Evolutionary conservation across 2,329 filamentous ascomycete genomes (phyloP).

Genomic region (Pestalotiopsis sp.): DNA sequence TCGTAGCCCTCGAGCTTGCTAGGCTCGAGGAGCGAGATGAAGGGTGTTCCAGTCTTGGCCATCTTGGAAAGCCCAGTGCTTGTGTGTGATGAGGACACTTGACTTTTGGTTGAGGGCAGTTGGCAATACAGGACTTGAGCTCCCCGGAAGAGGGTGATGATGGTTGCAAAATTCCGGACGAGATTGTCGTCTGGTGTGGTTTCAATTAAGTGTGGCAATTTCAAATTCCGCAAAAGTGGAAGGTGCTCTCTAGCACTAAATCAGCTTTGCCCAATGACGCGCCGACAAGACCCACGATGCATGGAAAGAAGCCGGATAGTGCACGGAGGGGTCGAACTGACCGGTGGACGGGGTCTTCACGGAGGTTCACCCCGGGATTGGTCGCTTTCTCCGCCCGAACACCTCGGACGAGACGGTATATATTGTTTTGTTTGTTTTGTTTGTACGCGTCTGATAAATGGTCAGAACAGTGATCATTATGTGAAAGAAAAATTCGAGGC

Average conservation of each 20-base stretch:
- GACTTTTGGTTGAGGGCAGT: neutral
- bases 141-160: neutral
- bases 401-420: neutral
- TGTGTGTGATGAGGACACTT: neutral
- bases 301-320: neutral
- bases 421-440: neutral
- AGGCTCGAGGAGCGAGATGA: conserved; percentile 50
- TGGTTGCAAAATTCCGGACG: neutral
- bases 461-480: neutral
- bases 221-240: neutral
- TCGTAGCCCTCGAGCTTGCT: conserved; percentile 51
- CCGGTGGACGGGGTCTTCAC: neutral
- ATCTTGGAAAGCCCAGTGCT: neutral
- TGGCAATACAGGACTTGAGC: neutral
- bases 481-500: neutral
- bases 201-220: neutral
- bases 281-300: neutral
- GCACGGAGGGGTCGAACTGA: neutral
- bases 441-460: neutral
- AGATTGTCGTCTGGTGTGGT: neutral
- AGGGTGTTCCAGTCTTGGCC: conserved; percentile 42
- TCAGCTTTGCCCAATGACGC: neutral
- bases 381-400: neutral
- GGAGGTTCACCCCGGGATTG: neutral
- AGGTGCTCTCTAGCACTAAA: neutral